A percentile compares a stretch with the other conserved stretches of the same genome.
Evolutionary conservation across 2,329 filamentous ascomycete species (phyloP).

Genomic region (Orbilia quercus): DNA sequence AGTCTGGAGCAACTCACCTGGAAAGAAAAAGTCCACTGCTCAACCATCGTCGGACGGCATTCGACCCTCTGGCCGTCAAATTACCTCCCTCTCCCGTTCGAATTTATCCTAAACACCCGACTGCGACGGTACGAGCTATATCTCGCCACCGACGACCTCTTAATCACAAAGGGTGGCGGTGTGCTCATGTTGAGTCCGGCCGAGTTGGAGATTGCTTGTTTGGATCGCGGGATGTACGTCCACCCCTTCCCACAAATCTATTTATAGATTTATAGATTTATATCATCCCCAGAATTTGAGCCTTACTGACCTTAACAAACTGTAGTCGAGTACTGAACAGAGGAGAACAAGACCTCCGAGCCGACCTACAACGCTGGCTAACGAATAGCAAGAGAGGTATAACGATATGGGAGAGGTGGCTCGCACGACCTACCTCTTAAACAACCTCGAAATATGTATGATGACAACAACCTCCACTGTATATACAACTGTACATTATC

Average conservation of each 20-base stretch:
- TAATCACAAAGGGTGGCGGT: slow-evolving; percentile 75
- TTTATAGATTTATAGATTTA: background rate
- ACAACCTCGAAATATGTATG: background rate
- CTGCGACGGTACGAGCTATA: slow-evolving; percentile 71
- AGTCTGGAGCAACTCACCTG: slow-evolving; percentile 61
- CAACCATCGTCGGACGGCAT: slow-evolving; percentile 58
- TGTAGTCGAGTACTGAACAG: slow-evolving; percentile 28
- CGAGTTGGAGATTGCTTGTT: slow-evolving; percentile 77
- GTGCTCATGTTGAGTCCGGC: slow-evolving; percentile 69
- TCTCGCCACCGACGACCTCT: slow-evolving; percentile 75
- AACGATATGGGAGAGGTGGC: slow-evolving; percentile 47
- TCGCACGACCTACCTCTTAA: slow-evolving; percentile 30
- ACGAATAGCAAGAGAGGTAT: slow-evolving; percentile 46
- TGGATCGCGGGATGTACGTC: slow-evolving; percentile 74
- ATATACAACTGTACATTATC: slow-evolving; percentile 16
- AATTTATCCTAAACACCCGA: slow-evolving; percentile 68
- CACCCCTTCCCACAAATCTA: slow-evolving; percentile 19
- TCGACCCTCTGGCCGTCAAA: slow-evolving; percentile 61
- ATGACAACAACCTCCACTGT: background rate
- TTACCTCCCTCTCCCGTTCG: slow-evolving; percentile 64
- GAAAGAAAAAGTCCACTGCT: slow-evolving; percentile 64
- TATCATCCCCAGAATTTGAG: background rate
- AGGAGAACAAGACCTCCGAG: slow-evolving; percentile 22
- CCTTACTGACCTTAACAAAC: too few relatives aligned
- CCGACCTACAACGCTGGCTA: slow-evolving; percentile 44